Evolutionary conservation across 2,329 filamentous ascomycete genomes (phyloP), one percentile per base, ranked within the genome.

Genomic region (Colletotrichum sp.): DNA sequence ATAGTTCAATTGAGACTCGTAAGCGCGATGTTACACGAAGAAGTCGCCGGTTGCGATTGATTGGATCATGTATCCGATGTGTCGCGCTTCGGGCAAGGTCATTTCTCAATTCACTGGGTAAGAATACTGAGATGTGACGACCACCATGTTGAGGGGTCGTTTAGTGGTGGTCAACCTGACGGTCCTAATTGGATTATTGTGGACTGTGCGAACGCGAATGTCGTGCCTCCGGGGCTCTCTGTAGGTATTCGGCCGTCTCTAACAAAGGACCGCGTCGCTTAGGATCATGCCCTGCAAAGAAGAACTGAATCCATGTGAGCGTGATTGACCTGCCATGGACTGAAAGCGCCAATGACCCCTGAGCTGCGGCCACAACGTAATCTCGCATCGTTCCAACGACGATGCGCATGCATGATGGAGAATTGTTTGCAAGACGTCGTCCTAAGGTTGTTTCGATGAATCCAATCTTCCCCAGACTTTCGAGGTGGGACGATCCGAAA

Each of bases 401-500:
- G n/a, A 52, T 52, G n/a, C 44, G n/a, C n/a, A 32, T 21, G 59
- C 21, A 34, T 15, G 28, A 21, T 18, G 32, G 12, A n/a, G 30
- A 34, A 62, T 24, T 32, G 5, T n/a, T 15, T 59, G 55, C 55
- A 65, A 52, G 44, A 52, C 44, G 16, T 66, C 52, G 63, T 72
- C 63, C 13, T 49, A 67, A 52, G 63, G 62, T 75, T 72, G 49
- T 44, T 34, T 18, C 44, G 16, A 36, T 26, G 39, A 57, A 63
- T 39, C 32, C 44, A 21, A 64, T 44, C 34, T 73, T 76, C 73
- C 73, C 73, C 73, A 73, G 73, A 69, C 44, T 73, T 52, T 32
- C 62, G 55, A 72, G 64, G 73, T 76, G 73, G 73, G 70, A 69
- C 70, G 73, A 60, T 72, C 70, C 57, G 36, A 34, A 34, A 69